Conservation (phyloP, 805 yeast species). For the Candida cerambycidarum region DNA sequence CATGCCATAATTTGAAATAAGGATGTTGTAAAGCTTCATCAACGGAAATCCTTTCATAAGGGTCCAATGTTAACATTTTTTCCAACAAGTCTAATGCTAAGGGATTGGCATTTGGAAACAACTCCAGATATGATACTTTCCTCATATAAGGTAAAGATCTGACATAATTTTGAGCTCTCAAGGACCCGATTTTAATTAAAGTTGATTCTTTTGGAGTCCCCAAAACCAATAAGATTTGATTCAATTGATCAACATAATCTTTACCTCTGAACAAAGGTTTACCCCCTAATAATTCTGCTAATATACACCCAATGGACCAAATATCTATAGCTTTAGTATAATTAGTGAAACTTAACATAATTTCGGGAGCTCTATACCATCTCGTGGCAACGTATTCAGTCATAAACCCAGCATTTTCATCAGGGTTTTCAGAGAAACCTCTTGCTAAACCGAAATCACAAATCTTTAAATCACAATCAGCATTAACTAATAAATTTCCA, state of each 20-base stretch:
- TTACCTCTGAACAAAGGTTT: slow-evolving; percentile 91
- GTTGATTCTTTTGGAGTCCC: slow-evolving; percentile 81
- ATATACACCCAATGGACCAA: slow-evolving; percentile 97
- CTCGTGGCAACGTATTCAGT: slow-evolving; percentile 98
- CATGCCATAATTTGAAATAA: slow-evolving; percentile 90
- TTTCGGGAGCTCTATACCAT: slow-evolving; percentile 99
- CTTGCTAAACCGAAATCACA: slow-evolving; percentile 97
- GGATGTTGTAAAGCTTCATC: slow-evolving; percentile 91
- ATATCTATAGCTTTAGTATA: slow-evolving; percentile 95
- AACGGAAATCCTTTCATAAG: slow-evolving; percentile 82
- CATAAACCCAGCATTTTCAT: slow-evolving; percentile 86
- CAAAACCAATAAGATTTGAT: slow-evolving; percentile 77
- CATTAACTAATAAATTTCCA: slow-evolving; percentile 87
- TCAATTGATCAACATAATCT: slow-evolving; percentile 93
- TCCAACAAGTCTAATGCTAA: slow-evolving; percentile 80
- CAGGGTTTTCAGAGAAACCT: slow-evolving; percentile 80
- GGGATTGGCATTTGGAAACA: slow-evolving; percentile 87
- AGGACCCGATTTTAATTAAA: slow-evolving; percentile 60
- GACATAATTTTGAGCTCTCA: slow-evolving; percentile 89
- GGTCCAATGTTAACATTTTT: slow-evolving; percentile 86
- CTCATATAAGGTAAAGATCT: slow-evolving; percentile 82
- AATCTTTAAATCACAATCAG: slow-evolving; percentile 93
- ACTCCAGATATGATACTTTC: slow-evolving; percentile 63
- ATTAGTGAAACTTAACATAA: slow-evolving; percentile 90
- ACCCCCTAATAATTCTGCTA: slow-evolving; percentile 91